Conservation (phyloP, 331 rosid species). For the Erythrophleum ivorense region DNA sequence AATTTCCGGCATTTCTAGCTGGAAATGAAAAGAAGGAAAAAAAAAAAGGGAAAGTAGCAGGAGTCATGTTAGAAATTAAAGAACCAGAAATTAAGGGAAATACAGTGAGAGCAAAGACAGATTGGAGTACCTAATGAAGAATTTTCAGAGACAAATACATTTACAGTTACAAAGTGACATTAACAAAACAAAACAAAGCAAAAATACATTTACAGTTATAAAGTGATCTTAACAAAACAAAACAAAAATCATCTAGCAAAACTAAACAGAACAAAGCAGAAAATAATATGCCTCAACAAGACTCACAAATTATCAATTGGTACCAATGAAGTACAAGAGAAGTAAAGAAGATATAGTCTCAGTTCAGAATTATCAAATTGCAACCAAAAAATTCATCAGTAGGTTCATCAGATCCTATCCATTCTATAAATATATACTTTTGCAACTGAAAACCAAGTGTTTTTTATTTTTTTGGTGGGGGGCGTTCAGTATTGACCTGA, state of each 20-base stretch:
- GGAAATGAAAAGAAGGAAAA: neutral
- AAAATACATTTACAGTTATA: neutral
- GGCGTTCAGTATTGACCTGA: slow-evolving; percentile 17
- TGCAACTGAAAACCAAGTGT: neutral
- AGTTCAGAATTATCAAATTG: neutral
- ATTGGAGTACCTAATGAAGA: neutral
- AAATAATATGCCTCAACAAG: neutral
- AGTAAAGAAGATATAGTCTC: too few relatives aligned
- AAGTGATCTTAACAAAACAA: neutral
- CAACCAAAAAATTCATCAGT: neutral
- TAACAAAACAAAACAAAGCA: neutral
- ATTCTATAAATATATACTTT: slow-evolving; percentile 12
- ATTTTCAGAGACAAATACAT: slow-evolving; percentile 13
- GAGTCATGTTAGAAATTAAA: neutral
- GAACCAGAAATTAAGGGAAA: slow-evolving; percentile 1
- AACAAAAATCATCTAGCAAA: neutral
- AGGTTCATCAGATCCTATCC: neutral
- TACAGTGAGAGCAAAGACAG: neutral
- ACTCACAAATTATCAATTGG: too few relatives aligned
- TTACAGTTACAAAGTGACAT: slow-evolving; percentile 1
- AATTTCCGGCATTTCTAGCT: slow-evolving; percentile 65
- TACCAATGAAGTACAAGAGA: too few relatives aligned
- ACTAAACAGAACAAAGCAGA: neutral
- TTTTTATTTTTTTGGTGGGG: neutral
- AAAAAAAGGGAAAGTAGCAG: neutral